These are phyloP conservation scores for Meredithiella fracta DNA, from an alignment of 2,329 filamentous ascomycete species.

Conservation along the genomic window DNA sequence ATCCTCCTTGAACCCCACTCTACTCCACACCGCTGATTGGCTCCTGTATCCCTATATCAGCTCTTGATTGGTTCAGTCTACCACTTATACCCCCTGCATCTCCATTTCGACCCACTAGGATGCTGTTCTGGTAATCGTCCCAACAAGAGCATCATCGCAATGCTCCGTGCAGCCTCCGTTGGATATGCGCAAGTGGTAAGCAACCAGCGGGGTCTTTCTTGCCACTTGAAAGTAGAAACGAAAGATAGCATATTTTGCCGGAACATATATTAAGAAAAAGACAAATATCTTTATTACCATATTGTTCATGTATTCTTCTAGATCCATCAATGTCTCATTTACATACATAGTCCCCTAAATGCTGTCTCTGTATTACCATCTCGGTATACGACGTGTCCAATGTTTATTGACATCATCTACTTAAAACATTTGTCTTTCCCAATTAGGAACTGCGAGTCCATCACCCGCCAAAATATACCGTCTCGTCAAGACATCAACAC, in stretches of 20 bases:
- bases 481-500: not conserved
- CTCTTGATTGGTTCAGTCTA: not conserved
- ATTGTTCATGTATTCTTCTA: too few species aligned
- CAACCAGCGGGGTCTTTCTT: not conserved
- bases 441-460: not conserved
- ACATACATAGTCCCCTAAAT: not conserved
- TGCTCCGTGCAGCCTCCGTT: not conserved
- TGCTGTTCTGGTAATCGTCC: not conserved
- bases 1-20: not conserved
- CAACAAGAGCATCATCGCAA: not conserved
- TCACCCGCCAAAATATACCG: not conserved
- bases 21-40: not conserved
- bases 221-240: not conserved
- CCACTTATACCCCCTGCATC: constrained; percentile 1
- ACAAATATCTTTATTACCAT: too few species aligned
- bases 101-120: not conserved
- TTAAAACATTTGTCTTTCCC: not conserved
- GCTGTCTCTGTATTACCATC: not conserved
- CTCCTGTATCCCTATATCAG: not conserved
- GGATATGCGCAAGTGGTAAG: not conserved
- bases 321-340: not conserved
- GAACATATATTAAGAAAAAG: too few species aligned
- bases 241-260: not conserved
- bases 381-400: not conserved
- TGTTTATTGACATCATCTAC: not conserved